These are phyloP conservation scores for Adiantum capillusveneris DNA, from an alignment of 75 land plant species.

Conservation along the genomic window DNA sequence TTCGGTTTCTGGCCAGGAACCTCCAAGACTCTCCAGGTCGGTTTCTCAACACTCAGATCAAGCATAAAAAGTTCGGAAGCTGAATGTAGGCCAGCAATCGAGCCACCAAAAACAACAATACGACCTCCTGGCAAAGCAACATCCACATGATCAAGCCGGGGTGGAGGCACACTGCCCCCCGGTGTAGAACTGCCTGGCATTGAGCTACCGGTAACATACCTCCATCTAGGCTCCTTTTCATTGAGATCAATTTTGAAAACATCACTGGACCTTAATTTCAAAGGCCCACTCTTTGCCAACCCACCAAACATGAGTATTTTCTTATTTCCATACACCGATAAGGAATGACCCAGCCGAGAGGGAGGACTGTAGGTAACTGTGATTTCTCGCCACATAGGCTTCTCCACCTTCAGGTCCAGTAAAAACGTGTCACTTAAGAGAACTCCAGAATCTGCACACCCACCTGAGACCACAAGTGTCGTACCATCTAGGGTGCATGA, in stretches of 20 bases:
- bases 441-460: constrained; percentile 70
- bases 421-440: constrained; percentile 63
- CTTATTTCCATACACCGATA: constrained; percentile 54
- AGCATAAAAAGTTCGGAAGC: constrained; percentile 60
- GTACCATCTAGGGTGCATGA: constrained; percentile 72
- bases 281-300: constrained; percentile 61
- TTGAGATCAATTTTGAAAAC: constrained; percentile 62
- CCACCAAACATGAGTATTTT: constrained; percentile 80
- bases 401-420: constrained; percentile 62
- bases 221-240: constrained; percentile 70
- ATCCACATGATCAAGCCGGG: constrained; percentile 77
- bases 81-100: constrained; percentile 66
- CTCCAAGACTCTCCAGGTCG: constrained; percentile 74
- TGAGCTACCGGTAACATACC: constrained; percentile 56
- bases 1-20: constrained; percentile 59
- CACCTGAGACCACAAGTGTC: constrained; percentile 71
- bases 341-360: constrained; percentile 53
- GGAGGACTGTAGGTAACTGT: constrained; percentile 65
- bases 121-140: constrained; percentile 71
- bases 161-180: constrained; percentile 60
- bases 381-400: constrained; percentile 70
- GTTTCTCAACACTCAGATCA: constrained; percentile 63
- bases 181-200: constrained; percentile 65
- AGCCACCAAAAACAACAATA: constrained; percentile 69
- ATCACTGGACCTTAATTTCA: constrained; percentile 73